Percentiles rank a stretch among this genome's conserved stretches.
Conservation (phyloP, 306 rosid species). For the Rosa persica region DNA sequence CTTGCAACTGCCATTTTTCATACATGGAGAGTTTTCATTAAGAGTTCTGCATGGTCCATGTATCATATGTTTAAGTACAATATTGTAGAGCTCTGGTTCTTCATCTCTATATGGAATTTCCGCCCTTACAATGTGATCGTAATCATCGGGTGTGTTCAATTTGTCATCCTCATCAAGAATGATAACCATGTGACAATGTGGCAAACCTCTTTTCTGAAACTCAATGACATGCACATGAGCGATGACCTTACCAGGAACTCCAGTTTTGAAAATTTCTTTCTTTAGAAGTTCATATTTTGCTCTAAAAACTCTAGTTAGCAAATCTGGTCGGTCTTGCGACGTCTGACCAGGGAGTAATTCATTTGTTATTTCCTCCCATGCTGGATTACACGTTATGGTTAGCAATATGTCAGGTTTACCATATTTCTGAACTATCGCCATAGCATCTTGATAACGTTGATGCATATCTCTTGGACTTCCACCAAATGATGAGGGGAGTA, state of each 20-base stretch:
- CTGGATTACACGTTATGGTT: background rate
- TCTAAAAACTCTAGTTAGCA: background rate
- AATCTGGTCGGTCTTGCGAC: background rate
- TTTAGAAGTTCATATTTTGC: background rate
- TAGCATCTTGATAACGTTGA: background rate
- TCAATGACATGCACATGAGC: constrained; percentile 3
- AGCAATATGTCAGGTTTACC: background rate
- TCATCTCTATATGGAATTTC: background rate
- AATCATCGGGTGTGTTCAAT: background rate
- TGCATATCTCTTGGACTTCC: background rate
- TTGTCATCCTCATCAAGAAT: background rate
- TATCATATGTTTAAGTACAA: background rate
- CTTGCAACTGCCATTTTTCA: background rate
- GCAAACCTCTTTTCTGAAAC: background rate
- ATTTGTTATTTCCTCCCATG: background rate
- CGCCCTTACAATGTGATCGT: background rate
- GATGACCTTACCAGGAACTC: background rate
- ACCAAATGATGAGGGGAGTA: background rate
- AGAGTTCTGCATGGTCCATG: background rate
- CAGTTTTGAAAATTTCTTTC: background rate
- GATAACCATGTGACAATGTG: background rate
- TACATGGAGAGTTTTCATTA: background rate
- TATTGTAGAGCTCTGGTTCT: background rate
- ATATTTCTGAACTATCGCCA: background rate
- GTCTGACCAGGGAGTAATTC: background rate